Base-by-base conservation (phyloP, 805 yeast species). In the Middelhovenomyces tepae region DNA sequence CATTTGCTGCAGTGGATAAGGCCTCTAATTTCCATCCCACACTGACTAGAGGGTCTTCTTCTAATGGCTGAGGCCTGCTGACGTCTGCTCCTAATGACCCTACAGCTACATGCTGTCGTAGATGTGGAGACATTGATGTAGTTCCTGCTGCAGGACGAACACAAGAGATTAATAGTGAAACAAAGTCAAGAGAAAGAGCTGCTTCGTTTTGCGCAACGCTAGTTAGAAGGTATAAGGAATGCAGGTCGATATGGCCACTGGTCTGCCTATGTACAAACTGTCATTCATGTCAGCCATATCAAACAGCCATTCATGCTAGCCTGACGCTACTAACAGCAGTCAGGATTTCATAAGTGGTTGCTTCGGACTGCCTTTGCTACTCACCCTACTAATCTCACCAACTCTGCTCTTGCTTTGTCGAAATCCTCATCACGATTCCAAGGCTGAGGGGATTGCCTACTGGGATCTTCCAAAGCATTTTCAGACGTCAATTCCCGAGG, bases 1-100 rank as follows among this genome's bases (percentile, higher is more conserved):
- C 61, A 2, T 51, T 44, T 1, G 77, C 60, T 4, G 86, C 70
- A 27, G 70, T 70, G 21, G 63, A 64, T 28, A 86, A 53, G 31
- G 89, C 72, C 47, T 78, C 72, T 20, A 80, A 56, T 49, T 89
- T 89, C 96, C 96, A 89, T 9, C 95, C 95, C 38, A 71, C 64
- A 4, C 78, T 77, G 10, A 75, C 64, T 27, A 50, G 48, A 0
- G 62, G 46, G 22, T 57, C 57, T 18, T 59, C 59, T 5, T 42
- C 53, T 8, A 43, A 41, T 7, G 42, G 28, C 7, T 48, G 31
- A 11, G 40, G 31, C 22, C 39, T 44, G 13, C 47, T 43, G 4
- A 48, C 37, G 29, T 55, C 62, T 1, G 65, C 59, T 7, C 61
- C 58, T 13, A 87, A 60, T 0, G 94, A 77, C 0, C 89, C 93